A percentile compares a stretch with the other conserved stretches of the same genome.
Conservation (phyloP, 768 basidiomycete species). For the Lactarius vividus region DNA sequence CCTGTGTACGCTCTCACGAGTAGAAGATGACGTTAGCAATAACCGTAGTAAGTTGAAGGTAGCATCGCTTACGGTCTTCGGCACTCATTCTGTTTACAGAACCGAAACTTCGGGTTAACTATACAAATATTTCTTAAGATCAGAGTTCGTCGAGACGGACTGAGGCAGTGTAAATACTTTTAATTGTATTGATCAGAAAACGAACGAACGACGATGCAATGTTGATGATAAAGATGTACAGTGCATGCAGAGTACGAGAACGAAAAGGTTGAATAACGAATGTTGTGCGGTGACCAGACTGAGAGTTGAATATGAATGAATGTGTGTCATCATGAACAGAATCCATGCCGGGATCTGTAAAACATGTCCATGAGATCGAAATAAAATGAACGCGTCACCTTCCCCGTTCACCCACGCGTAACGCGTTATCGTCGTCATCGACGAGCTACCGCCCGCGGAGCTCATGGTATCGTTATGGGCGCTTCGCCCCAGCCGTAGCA, state of each 20-base stretch:
- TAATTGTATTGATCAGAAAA: constrained; percentile 18
- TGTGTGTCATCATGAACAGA: constrained; percentile 10
- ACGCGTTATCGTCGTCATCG: constrained; percentile 13
- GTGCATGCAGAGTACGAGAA: constrained; percentile 24
- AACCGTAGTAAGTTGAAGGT: background rate
- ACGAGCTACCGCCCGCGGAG: constrained; percentile 5
- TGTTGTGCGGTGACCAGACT: constrained; percentile 9
- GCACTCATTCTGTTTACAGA: background rate
- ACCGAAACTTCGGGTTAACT: background rate
- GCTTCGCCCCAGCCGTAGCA: constrained; percentile 16
- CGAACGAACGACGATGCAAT: constrained; percentile 21
- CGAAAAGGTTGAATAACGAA: constrained; percentile 2
- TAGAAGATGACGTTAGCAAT: background rate
- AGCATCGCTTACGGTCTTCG: background rate
- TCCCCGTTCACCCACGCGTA: constrained; percentile 11
- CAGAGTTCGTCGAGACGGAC: background rate
- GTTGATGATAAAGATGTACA: constrained; percentile 26
- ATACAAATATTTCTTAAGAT: background rate
- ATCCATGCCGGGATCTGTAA: constrained; percentile 3
- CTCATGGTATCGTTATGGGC: constrained; percentile 4
- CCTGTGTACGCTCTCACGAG: background rate
- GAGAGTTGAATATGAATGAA: constrained; percentile 1
- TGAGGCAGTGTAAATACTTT: constrained; percentile 6
- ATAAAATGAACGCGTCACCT: constrained; percentile 17
- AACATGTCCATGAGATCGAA: background rate